Percentiles rank a stretch among this genome's conserved stretches.
Conservation (phyloP, 495 filamentous ascomycete genomes). For the Penicillium antarcticum region DNA sequence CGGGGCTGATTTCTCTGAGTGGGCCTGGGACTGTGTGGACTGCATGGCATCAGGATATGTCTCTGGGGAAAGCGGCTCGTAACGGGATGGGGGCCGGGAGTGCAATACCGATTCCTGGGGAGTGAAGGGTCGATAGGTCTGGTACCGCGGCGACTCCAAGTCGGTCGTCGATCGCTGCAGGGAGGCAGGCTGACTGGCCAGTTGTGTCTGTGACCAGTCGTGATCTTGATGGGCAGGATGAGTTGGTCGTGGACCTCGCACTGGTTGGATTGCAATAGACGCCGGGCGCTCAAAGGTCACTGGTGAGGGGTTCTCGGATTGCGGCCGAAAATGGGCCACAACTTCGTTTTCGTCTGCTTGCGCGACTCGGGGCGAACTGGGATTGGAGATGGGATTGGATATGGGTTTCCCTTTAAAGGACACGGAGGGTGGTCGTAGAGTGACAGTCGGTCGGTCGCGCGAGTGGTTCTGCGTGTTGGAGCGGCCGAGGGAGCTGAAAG, state of each 20-base stretch:
- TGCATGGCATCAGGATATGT: conserved; percentile 34
- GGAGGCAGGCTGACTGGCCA: conserved; percentile 9
- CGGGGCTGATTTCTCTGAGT: background rate
- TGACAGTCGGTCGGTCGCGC: conserved; percentile 26
- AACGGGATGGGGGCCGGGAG: conserved; percentile 54
- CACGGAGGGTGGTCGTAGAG: conserved; percentile 18
- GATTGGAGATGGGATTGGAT: conserved; percentile 22
- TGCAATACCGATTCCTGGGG: conserved; percentile 23
- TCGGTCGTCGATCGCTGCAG: conserved; percentile 33
- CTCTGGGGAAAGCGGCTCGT: conserved; percentile 36
- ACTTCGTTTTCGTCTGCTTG: conserved; percentile 25
- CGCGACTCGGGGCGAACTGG: conserved; percentile 18
- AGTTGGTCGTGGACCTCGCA: conserved; percentile 7
- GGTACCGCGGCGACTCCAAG: conserved; percentile 21
- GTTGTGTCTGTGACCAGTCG: conserved; percentile 13
- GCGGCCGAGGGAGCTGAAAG: background rate
- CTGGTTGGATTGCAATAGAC: conserved; percentile 14
- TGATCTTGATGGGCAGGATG: conserved; percentile 8
- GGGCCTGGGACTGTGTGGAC: conserved; percentile 12
- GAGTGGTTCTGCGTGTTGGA: background rate
- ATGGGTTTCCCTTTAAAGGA: conserved; percentile 20
- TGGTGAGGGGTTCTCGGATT: conserved; percentile 12
- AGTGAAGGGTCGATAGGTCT: conserved; percentile 12
- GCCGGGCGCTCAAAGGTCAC: conserved; percentile 11
- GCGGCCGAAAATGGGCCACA: conserved; percentile 25